A percentile compares a stretch with the other conserved stretches of the same genome.
Evolutionary conservation across 2,329 filamentous ascomycete species (phyloP).

Genomic region (Fusarium sp.): DNA sequence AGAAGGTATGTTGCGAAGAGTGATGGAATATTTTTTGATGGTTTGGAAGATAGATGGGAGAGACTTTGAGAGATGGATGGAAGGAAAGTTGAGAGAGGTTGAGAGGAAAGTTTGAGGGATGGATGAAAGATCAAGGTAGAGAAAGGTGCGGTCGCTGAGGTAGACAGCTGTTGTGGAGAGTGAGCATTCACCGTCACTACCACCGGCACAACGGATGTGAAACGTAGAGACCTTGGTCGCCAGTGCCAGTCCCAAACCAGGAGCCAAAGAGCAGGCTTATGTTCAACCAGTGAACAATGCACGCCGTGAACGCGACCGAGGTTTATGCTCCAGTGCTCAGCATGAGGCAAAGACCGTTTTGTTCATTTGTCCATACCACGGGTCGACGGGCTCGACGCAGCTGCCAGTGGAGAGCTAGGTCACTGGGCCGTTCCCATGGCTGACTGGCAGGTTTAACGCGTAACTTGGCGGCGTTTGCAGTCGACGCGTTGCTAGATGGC

Average conservation of each 20-base stretch:
- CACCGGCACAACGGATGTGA: neutral
- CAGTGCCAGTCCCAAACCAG: neutral
- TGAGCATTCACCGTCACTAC: neutral
- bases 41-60: no score
- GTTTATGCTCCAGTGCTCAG: neutral
- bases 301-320: neutral
- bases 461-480: neutral
- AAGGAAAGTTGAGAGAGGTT: neutral
- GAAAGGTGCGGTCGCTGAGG: neutral
- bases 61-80: neutral
- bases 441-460: neutral
- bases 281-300: neutral
- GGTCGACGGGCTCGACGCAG: rapidly evolving
- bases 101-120: neutral
- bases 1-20: neutral
- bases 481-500: neutral
- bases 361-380: neutral
- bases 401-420: neutral
- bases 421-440: no score
- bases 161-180: no score
- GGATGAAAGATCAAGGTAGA: neutral
- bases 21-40: neutral
- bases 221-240: neutral
- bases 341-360: no score
- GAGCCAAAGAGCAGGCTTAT: neutral